Conservation (phyloP, 768 basidiomycete species). For the Gloeophyllum trabeum region DNA sequence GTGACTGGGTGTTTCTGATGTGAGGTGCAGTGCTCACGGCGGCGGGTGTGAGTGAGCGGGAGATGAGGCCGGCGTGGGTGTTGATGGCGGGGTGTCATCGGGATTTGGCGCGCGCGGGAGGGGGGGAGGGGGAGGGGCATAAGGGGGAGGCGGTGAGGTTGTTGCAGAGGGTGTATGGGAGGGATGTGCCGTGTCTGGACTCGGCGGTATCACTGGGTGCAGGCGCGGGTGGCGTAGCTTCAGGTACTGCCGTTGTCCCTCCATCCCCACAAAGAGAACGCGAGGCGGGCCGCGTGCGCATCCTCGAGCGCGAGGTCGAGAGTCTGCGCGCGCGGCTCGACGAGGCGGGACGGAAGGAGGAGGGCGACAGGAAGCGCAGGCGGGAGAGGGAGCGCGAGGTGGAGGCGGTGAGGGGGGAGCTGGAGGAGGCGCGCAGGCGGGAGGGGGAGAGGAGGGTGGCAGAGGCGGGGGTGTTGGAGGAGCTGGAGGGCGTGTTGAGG, state of each 20-base stretch:
- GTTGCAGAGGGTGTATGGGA: neutral
- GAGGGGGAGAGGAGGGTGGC: slow-evolving; percentile 9
- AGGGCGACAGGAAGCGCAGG: slow-evolving; percentile 22
- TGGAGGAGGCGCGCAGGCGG: slow-evolving; percentile 9
- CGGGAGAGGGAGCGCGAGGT: slow-evolving; percentile 28
- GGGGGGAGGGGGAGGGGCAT: neutral
- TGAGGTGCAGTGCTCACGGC: neutral
- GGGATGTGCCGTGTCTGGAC: neutral
- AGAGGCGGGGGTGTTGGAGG: slow-evolving; percentile 28
- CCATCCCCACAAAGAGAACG: neutral
- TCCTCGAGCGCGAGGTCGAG: neutral
- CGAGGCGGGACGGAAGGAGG: neutral
- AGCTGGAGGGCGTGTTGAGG: slow-evolving; percentile 25
- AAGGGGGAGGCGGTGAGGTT: neutral
- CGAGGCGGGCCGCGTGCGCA: neutral
- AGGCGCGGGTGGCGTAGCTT: too few species aligned
- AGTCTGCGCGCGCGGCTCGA: neutral
- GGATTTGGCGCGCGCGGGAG: neutral
- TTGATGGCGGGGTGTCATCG: neutral
- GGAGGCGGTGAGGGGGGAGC: slow-evolving; percentile 18
- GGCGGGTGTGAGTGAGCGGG: neutral
- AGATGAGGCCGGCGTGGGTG: neutral
- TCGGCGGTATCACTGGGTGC: too few species aligned
- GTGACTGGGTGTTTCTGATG: neutral
- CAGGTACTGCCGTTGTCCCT: too few species aligned